Percentiles rank a stretch among this genome's conserved stretches.
These are phyloP conservation scores for Aureobasidium sp. DNA, from an alignment of 2,329 filamentous ascomycete species.

Conservation along the genomic window DNA sequence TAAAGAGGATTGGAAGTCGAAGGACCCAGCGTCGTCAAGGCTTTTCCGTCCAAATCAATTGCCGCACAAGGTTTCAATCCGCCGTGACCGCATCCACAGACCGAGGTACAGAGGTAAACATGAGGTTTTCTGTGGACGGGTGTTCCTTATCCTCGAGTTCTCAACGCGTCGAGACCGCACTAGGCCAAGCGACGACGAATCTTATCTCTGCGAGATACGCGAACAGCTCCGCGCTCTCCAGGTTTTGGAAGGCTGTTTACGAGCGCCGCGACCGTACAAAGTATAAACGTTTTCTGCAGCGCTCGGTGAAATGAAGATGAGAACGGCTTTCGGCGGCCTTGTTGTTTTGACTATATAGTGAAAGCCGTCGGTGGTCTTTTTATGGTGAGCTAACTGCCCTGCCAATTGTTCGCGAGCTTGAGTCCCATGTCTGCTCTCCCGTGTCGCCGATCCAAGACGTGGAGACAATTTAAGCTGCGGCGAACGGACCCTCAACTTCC, in stretches of 20 bases:
- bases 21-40: neutral
- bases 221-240: constrained; percentile 12
- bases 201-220: neutral
- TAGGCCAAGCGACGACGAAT: neutral
- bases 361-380: neutral
- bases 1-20: neutral
- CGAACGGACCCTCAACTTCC: neutral
- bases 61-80: constrained; percentile 4
- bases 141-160: neutral
- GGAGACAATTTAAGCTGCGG: neutral
- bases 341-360: neutral
- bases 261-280: neutral
- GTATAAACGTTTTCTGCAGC: neutral
- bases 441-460: neutral
- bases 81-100: neutral
- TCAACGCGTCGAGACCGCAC: constrained; percentile 7
- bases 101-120: neutral
- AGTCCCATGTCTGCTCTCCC: neutral
- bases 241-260: neutral
- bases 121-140: neutral
- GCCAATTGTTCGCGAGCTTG: neutral
- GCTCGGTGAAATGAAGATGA: neutral
- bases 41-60: neutral
- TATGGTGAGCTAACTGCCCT: no score
- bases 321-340: neutral